Percentiles rank a stretch among this genome's conserved stretches.
Conservation (phyloP, 2,329 filamentous ascomycete species). For the Xylaria sp. region DNA sequence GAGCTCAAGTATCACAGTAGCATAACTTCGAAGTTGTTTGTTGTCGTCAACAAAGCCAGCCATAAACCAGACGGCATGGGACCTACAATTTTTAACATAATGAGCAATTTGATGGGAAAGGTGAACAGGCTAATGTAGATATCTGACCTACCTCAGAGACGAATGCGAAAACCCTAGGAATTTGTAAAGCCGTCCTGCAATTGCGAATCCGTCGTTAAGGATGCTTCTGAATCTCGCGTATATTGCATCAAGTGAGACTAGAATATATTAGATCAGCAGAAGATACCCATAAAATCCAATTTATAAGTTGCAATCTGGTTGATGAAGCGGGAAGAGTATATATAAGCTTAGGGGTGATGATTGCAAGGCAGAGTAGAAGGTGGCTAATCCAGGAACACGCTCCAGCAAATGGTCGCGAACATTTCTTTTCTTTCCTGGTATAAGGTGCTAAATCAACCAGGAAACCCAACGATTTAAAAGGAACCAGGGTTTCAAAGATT, state of each 20-base stretch:
- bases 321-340: background rate
- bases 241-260: constrained; percentile 60
- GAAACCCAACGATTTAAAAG: background rate
- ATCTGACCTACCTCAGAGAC: constrained; percentile 63
- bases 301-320: background rate
- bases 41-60: constrained; percentile 57
- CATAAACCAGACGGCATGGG: constrained; percentile 75
- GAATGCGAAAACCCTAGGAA: constrained; percentile 86
- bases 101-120: no score
- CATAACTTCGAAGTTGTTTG: constrained; percentile 49
- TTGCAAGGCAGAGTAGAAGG: background rate
- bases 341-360: no score
- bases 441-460: background rate
- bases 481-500: background rate
- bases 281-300: background rate
- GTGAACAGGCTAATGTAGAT: background rate
- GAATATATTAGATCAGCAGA: constrained; percentile 1
- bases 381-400: background rate
- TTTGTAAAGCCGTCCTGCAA: constrained; percentile 70
- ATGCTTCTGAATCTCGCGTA: constrained; percentile 69
- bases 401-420: no score
- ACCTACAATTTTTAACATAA: constrained; percentile 33
- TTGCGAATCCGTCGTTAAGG: constrained; percentile 66
- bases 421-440: no score
- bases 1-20: constrained; percentile 58